A percentile compares a stretch with the other conserved stretches of the same genome.
Evolutionary conservation across 108 stramenopile genomes (phyloP).

Genomic region (Cyclotella baltica): DNA sequence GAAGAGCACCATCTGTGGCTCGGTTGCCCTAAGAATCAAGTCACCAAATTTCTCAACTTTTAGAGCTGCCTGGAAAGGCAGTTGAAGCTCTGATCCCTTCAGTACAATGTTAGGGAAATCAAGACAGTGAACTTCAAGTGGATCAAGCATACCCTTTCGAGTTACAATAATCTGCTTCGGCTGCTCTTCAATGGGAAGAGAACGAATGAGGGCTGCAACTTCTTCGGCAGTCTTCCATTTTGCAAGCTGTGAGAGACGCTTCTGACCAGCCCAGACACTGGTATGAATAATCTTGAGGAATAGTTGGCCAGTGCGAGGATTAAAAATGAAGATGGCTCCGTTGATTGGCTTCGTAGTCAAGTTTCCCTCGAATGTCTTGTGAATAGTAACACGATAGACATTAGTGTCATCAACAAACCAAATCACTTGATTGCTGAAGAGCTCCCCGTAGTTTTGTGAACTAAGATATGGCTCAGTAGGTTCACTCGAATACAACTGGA

Average conservation of each 20-base stretch:
- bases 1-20: constrained; percentile 99
- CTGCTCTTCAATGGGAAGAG: constrained; percentile 98
- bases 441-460: constrained; percentile 98
- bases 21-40: constrained; percentile 96
- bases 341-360: constrained; percentile 99
- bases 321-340: constrained; percentile 99
- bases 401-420: constrained; percentile 99
- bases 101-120: constrained; percentile 99
- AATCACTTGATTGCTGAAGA: constrained; percentile 98
- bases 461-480: constrained; percentile 99
- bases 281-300: constrained; percentile 99
- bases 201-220: constrained; percentile 98
- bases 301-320: constrained; percentile 97
- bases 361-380: constrained; percentile 99
- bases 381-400: constrained; percentile 99
- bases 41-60: constrained; percentile 99
- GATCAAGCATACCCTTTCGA: constrained; percentile 98
- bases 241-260: constrained; percentile 98
- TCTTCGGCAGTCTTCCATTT: constrained; percentile 99
- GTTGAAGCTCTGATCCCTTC: constrained; percentile 98
- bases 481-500: constrained; percentile 98
- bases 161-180: constrained; percentile 99
- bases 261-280: constrained; percentile 99
- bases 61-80: constrained; percentile 98
- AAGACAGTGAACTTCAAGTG: constrained; percentile 97